Percentiles rank a stretch among this genome's conserved stretches.
phyloP scores from a whole-genome alignment of 2,329 filamentous ascomycete genomes.

The Pseudocercospora crystallina region DNA sequence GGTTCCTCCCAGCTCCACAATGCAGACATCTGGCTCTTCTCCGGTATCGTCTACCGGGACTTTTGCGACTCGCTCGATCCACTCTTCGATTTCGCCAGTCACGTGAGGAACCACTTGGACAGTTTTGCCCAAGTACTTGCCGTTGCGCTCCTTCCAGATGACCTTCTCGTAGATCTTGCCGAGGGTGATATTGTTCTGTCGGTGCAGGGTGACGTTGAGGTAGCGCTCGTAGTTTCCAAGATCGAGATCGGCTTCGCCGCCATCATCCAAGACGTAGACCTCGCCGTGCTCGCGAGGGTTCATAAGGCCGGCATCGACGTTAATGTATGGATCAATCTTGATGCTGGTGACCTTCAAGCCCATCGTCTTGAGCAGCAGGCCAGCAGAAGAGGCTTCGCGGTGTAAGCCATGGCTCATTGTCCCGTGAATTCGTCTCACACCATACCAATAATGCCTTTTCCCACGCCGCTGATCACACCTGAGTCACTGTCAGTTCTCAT shows the following conservation, averaged over 20 bases:
- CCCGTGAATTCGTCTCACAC: slow-evolving; percentile 4
- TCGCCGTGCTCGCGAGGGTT: slow-evolving; percentile 77
- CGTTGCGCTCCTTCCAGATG: slow-evolving; percentile 69
- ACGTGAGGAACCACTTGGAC: slow-evolving; percentile 91
- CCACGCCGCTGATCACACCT: slow-evolving; percentile 60
- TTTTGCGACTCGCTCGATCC: slow-evolving; percentile 82
- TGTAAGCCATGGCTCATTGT: slow-evolving; percentile 8
- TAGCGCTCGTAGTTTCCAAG: slow-evolving; percentile 79
- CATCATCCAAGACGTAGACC: slow-evolving; percentile 82
- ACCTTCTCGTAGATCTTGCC: slow-evolving; percentile 94
- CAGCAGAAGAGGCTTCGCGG: slow-evolving; percentile 62
- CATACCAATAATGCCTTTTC: slow-evolving; percentile 68
- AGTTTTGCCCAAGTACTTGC: slow-evolving; percentile 85
- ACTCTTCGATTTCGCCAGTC: slow-evolving; percentile 87
- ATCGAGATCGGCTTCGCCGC: slow-evolving; percentile 74
- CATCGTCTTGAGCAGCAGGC: slow-evolving; percentile 74
- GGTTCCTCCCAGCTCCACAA: slow-evolving; percentile 71
- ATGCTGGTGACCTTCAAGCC: slow-evolving; percentile 72
- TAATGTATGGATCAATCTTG: slow-evolving; percentile 73
- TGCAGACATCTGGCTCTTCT: slow-evolving; percentile 85
- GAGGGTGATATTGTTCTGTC: slow-evolving; percentile 94
- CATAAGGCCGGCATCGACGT: slow-evolving; percentile 74
- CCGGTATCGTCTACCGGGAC: slow-evolving; percentile 84
- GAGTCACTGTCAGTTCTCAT: slow-evolving; percentile 12
- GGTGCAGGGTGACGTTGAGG: slow-evolving; percentile 75